Conservation (phyloP, 2,329 filamentous ascomycete genomes). For the Calonectria hongkongensis region DNA sequence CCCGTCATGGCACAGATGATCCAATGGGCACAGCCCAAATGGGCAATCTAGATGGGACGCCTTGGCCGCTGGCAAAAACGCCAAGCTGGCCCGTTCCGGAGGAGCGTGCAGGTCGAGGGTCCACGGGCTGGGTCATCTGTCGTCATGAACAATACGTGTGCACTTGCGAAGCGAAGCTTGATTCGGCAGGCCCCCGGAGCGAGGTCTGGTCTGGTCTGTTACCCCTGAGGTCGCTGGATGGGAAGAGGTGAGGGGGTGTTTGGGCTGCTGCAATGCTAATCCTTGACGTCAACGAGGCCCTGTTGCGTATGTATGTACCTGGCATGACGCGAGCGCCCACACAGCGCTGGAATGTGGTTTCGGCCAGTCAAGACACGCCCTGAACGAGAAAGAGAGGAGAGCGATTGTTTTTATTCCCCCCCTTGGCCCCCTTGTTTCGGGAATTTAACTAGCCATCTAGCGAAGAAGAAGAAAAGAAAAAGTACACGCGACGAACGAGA, state of each 20-base stretch:
- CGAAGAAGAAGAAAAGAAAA: too few species aligned
- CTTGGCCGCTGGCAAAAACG: slow-evolving; percentile 7
- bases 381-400: not conserved
- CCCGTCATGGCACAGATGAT: not conserved
- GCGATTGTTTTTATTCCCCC: not conserved
- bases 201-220: not conserved
- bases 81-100: slow-evolving; percentile 27
- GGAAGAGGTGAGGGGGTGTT: slow-evolving; percentile 13
- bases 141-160: slow-evolving; percentile 24
- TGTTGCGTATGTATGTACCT: slow-evolving; percentile 9
- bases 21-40: slow-evolving; percentile 17
- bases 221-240: not conserved
- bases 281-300: slow-evolving; percentile 29
- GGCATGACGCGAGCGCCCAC: slow-evolving; percentile 20
- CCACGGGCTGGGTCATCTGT: slow-evolving; percentile 5
- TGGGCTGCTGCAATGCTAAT: slow-evolving; percentile 21
- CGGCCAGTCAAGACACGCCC: slow-evolving; percentile 6
- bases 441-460: too few species aligned
- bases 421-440: not conserved
- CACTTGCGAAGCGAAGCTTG: slow-evolving; percentile 12
- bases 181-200: slow-evolving; percentile 14
- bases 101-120: slow-evolving; percentile 7
- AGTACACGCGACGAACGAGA: too few species aligned
- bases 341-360: slow-evolving; percentile 14
- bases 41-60: slow-evolving; percentile 28